Evolutionary conservation across 2,329 filamentous ascomycete genomes (phyloP).

Genomic region (Chrysoporthe austroafricana): DNA sequence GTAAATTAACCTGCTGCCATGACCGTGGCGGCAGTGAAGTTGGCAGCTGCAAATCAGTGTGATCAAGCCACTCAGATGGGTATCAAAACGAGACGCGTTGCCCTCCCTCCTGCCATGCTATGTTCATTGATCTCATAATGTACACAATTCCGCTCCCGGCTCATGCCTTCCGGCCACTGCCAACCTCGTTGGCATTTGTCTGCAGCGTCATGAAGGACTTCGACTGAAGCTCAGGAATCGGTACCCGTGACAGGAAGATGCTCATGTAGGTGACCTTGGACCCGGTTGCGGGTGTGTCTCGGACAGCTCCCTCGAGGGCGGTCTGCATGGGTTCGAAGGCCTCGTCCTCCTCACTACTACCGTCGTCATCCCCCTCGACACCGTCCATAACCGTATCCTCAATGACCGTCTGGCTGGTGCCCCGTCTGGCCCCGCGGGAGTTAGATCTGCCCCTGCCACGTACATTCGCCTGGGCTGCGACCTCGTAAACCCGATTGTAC

Average conservation of each 20-base stretch:
- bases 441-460: background rate
- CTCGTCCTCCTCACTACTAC: constrained; percentile 32
- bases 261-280: constrained; percentile 57
- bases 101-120: background rate
- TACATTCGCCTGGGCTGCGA: constrained; percentile 37
- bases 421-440: background rate
- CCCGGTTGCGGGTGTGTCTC: constrained; percentile 47
- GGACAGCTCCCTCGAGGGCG: constrained; percentile 58
- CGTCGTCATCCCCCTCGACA: constrained; percentile 36
- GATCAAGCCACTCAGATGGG: constrained; percentile 1
- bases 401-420: constrained; percentile 36
- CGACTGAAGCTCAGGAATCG: constrained; percentile 59
- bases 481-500: constrained; percentile 61
- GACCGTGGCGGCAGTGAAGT: background rate
- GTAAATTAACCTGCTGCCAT: background rate
- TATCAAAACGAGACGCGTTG: background rate
- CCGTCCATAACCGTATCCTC: constrained; percentile 44
- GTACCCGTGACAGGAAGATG: constrained; percentile 59
- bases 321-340: constrained; percentile 62
- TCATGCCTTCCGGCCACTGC: constrained; percentile 22
- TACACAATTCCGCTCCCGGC: background rate
- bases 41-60: background rate
- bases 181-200: constrained; percentile 42
- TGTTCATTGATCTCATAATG: background rate
- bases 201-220: constrained; percentile 53